phyloP scores from a whole-genome alignment of 2,329 filamentous ascomycete species.

The Talaromyces rugulosus region DNA sequence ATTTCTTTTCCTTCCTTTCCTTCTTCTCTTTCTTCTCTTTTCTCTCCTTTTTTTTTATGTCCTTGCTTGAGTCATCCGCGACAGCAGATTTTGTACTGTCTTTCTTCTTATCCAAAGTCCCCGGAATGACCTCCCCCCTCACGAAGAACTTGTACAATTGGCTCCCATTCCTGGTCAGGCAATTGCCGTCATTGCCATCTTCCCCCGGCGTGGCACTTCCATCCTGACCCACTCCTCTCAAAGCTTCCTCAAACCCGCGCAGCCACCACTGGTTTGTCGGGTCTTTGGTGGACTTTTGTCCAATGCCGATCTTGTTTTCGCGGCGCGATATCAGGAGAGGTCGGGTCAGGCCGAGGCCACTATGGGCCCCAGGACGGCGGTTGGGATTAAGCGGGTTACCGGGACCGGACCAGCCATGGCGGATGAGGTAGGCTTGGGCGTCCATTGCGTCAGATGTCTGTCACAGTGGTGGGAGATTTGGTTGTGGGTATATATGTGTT shows the following conservation, averaged over 20 bases:
- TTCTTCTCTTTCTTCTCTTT: constrained; percentile 36
- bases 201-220: constrained; percentile 56
- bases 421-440: constrained; percentile 73
- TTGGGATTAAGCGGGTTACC: constrained; percentile 81
- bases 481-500: background rate
- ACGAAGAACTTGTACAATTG: constrained; percentile 81
- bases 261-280: constrained; percentile 92
- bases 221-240: constrained; percentile 69
- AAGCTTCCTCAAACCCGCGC: constrained; percentile 84
- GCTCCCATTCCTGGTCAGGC: constrained; percentile 42
- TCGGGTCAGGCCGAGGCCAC: constrained; percentile 71
- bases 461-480: background rate
- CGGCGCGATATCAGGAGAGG: constrained; percentile 82
- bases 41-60: constrained; percentile 10
- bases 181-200: constrained; percentile 40
- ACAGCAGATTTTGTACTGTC: background rate
- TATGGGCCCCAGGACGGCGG: constrained; percentile 46
- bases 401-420: constrained; percentile 84
- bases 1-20: constrained; percentile 24
- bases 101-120: constrained; percentile 50
- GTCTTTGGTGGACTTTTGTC: constrained; percentile 63
- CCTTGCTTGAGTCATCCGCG: constrained; percentile 12
- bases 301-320: constrained; percentile 74
- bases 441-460: constrained; percentile 58
- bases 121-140: constrained; percentile 69